Percentiles rank a stretch among this genome's conserved stretches.
These are phyloP conservation scores for Amanita subjunquillea DNA, from an alignment of 768 basidiomycete genomes.

Conservation along the genomic window DNA sequence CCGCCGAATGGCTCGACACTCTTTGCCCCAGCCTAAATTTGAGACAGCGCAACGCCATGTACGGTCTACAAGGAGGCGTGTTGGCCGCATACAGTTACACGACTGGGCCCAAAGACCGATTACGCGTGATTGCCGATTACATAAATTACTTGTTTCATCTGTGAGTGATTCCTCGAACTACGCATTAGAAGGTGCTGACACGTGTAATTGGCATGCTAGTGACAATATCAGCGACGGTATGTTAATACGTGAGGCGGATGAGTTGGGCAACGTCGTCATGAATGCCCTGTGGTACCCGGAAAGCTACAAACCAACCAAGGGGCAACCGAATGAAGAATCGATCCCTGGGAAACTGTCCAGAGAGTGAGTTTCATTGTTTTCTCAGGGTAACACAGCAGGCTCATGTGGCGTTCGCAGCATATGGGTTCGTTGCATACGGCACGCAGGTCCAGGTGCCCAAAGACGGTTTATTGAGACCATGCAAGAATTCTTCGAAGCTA, in stretches of 20 bases:
- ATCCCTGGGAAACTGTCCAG: slow-evolving; percentile 55
- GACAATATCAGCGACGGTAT: slow-evolving; percentile 77
- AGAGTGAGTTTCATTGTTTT: slow-evolving; percentile 38
- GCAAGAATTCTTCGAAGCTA: slow-evolving; percentile 57
- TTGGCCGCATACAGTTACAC: slow-evolving; percentile 60
- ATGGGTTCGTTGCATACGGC: slow-evolving; percentile 53
- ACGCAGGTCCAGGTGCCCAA: slow-evolving; percentile 46
- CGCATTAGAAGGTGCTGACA: slow-evolving; percentile 7
- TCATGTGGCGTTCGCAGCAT: slow-evolving; percentile 31
- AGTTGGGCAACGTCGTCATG: slow-evolving; percentile 57
- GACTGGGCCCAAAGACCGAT: slow-evolving; percentile 39
- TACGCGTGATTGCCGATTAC: slow-evolving; percentile 60
- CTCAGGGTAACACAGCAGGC: neutral
- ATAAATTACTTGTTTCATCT: slow-evolving; percentile 52
- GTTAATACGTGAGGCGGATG: slow-evolving; percentile 51
- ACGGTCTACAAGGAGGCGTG: slow-evolving; percentile 54
- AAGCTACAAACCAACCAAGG: slow-evolving; percentile 38
- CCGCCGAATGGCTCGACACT: slow-evolving; percentile 39
- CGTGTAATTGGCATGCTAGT: slow-evolving; percentile 15
- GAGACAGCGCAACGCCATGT: slow-evolving; percentile 36
- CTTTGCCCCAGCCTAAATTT: slow-evolving; percentile 33
- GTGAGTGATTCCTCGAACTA: slow-evolving; percentile 20
- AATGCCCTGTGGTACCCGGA: slow-evolving; percentile 54
- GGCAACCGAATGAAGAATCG: slow-evolving; percentile 29
- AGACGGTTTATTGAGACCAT: slow-evolving; percentile 65